Percentiles rank a stretch among this genome's conserved stretches.
These are phyloP conservation scores for Alternaria ethzedia DNA, from an alignment of 2,329 filamentous ascomycete genomes.

Conservation along the genomic window DNA sequence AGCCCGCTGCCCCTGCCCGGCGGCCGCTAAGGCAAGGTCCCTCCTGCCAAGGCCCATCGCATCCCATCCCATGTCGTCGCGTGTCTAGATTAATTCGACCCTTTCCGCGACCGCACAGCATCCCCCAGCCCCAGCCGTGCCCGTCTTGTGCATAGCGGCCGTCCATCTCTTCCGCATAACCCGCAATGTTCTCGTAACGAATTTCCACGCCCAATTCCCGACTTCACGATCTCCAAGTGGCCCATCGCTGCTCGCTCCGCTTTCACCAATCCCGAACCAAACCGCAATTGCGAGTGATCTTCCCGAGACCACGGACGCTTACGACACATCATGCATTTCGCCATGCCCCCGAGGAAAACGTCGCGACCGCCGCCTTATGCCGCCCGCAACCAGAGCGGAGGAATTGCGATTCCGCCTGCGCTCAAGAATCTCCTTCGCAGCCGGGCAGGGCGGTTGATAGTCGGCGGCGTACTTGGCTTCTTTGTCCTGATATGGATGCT, in stretches of 20 bases:
- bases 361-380: constrained; percentile 77
- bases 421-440: constrained; percentile 55
- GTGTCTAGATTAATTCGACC: constrained; percentile 17
- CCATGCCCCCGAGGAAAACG: constrained; percentile 83
- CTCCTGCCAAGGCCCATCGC: constrained; percentile 21
- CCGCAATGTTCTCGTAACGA: constrained; percentile 25
- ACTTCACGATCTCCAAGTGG: constrained; percentile 7
- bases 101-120: constrained; percentile 16
- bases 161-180: background rate
- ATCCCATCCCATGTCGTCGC: constrained; percentile 21
- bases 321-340: constrained; percentile 73
- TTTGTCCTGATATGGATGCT: constrained; percentile 53
- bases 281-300: constrained; percentile 11
- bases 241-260: constrained; percentile 33
- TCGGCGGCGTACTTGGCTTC: constrained; percentile 62
- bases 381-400: constrained; percentile 59
- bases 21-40: constrained; percentile 22
- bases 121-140: background rate
- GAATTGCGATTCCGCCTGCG: constrained; percentile 51
- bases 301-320: constrained; percentile 24
- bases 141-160: background rate
- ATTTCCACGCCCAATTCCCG: background rate
- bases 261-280: background rate
- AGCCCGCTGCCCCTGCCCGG: background rate
- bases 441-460: constrained; percentile 66